Percentiles rank a stretch among this genome's conserved stretches.
These are phyloP conservation scores for Plasmodium fragile DNA, from an alignment of 169 alveolate species.

Conservation along the genomic window DNA sequence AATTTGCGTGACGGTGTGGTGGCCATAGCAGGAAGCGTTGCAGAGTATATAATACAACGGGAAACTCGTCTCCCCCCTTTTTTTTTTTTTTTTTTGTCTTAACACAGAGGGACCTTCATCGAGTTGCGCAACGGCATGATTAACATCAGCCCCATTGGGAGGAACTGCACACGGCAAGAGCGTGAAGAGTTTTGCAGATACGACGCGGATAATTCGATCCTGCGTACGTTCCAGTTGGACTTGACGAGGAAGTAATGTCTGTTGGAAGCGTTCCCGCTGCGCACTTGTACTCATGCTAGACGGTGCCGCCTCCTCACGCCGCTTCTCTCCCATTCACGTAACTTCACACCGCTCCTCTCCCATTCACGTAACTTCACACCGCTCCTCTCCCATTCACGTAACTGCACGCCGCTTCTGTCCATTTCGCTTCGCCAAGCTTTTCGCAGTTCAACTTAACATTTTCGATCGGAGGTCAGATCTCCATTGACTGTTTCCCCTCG, in stretches of 20 bases:
- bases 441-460: conserved; percentile 86
- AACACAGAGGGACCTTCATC: conserved; percentile 92
- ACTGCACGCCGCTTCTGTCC: conserved; percentile 85
- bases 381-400: conserved; percentile 83
- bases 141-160: conserved; percentile 97
- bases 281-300: no score
- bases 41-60: no score
- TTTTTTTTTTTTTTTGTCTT: neutral
- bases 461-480: conserved; percentile 97
- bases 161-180: conserved; percentile 95
- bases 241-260: conserved; percentile 33
- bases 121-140: conserved; percentile 96
- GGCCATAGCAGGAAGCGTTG: neutral
- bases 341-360: no score
- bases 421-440: conserved; percentile 84
- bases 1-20: neutral
- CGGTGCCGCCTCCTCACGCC: no score
- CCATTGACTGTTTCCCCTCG: conserved; percentile 95
- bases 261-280: conserved; percentile 15
- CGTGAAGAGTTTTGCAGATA: conserved; percentile 92
- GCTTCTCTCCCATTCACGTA: no score
- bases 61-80: no score
- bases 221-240: conserved; percentile 33
- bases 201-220: conserved; percentile 83
- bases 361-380: no score